Evolutionary conservation across 2,329 filamentous ascomycete species (phyloP).

Genomic region (Hypoxylon sp.): DNA sequence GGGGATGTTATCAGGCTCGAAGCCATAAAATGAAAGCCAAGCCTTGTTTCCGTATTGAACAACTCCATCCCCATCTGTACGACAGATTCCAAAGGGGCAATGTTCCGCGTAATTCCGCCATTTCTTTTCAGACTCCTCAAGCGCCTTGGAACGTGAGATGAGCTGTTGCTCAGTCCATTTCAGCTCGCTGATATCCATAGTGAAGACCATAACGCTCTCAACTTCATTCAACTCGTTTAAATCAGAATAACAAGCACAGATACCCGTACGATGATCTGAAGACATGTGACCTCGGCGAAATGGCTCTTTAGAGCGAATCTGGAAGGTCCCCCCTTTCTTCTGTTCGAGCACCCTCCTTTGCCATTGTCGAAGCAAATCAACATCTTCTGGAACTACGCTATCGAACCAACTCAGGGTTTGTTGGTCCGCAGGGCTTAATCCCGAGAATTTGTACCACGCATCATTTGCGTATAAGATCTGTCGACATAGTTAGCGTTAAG

Average conservation of each 20-base stretch:
- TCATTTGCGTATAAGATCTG: conserved; percentile 51
- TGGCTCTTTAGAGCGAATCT: conserved; percentile 48
- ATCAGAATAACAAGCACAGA: conserved; percentile 51
- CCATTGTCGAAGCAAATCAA: conserved; percentile 46
- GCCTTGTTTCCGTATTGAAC: conserved; percentile 49
- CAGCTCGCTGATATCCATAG: conserved; percentile 51
- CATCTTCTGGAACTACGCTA: conserved; percentile 46
- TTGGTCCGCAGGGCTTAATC: conserved; percentile 39
- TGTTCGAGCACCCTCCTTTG: conserved; percentile 38
- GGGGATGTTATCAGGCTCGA: conserved; percentile 26
- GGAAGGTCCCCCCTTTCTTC: conserved; percentile 49
- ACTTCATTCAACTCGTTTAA: conserved; percentile 45
- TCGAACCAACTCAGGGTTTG: conserved; percentile 43
- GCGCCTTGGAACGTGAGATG: conserved; percentile 44
- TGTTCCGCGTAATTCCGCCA: conserved; percentile 51
- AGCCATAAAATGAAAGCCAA: conserved; percentile 47
- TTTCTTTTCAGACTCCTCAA: conserved; percentile 48
- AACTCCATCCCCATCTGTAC: conserved; percentile 48
- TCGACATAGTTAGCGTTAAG: conserved; percentile 15
- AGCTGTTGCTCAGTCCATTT: conserved; percentile 52
- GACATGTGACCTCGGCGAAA: conserved; percentile 48
- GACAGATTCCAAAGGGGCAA: conserved; percentile 49
- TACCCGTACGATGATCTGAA: conserved; percentile 47
- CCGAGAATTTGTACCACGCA: conserved; percentile 48
- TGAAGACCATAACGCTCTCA: conserved; percentile 49